Evolutionary conservation across 208 protist genomes (phyloP).

Genomic region (Acanthamoeba lenticulata): DNA sequence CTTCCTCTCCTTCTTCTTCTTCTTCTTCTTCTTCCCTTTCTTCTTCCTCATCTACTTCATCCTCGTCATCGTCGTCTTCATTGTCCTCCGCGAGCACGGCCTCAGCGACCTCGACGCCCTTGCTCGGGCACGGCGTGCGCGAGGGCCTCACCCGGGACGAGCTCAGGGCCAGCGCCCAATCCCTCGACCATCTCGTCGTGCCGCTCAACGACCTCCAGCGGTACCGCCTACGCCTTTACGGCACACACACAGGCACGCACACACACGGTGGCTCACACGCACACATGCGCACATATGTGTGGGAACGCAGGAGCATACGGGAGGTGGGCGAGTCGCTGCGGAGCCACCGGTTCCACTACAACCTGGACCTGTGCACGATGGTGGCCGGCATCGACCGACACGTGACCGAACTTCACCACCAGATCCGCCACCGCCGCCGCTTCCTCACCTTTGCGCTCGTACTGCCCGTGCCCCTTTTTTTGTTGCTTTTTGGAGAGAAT

Average conservation of each 20-base stretch:
- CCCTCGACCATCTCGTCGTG: background rate
- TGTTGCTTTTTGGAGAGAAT: background rate
- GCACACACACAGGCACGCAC: background rate
- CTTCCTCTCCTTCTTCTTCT: background rate
- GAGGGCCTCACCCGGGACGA: background rate
- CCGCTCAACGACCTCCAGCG: background rate
- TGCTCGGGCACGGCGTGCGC: background rate
- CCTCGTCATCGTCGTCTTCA: no score
- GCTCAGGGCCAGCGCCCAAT: background rate
- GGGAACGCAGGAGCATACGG: background rate
- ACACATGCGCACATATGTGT: no score
- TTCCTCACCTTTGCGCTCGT: background rate
- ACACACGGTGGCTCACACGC: no score
- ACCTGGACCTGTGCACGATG: background rate
- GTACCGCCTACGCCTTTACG: background rate
- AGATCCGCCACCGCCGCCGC: background rate
- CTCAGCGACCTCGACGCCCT: background rate
- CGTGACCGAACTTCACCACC: background rate
- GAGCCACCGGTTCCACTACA: background rate
- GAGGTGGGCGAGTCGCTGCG: background rate
- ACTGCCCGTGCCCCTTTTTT: background rate
- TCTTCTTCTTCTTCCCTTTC: background rate
- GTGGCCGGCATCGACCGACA: background rate
- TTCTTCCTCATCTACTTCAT: background rate
- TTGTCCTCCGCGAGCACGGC: no score